A percentile compares a stretch with the other conserved stretches of the same genome.
Evolutionary conservation across 73 alveolate species (phyloP).

Genomic region (Paramecium caudatum): DNA sequence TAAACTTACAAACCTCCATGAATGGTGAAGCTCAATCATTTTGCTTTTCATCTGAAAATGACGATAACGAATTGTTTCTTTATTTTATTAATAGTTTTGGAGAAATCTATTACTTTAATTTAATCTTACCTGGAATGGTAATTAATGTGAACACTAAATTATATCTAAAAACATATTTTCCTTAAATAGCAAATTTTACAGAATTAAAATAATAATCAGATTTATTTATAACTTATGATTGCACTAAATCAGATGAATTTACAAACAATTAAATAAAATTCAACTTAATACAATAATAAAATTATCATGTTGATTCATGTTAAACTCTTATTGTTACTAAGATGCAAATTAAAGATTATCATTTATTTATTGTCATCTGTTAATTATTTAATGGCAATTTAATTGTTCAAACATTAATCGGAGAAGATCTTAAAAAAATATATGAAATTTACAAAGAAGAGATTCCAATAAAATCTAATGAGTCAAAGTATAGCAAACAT

Average conservation of each 20-base stretch:
- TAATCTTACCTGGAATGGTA: not conserved
- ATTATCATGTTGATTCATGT: no score
- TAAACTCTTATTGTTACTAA: no score
- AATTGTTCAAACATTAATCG: not conserved
- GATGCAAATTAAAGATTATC: not conserved
- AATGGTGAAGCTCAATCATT: constrained; percentile 8
- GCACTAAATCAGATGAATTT: no score
- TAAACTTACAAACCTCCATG: not conserved
- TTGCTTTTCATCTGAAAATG: not conserved
- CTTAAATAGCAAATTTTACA: no score
- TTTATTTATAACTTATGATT: no score
- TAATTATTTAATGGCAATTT: not conserved
- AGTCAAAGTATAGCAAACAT: not conserved
- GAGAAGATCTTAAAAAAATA: not conserved
- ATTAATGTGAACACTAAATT: not conserved
- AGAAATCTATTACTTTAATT: not conserved
- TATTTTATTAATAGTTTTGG: not conserved
- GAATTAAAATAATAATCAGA: no score
- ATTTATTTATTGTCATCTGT: not conserved
- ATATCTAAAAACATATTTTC: not conserved
- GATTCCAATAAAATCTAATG: not conserved
- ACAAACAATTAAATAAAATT: no score
- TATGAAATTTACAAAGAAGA: not conserved
- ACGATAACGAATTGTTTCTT: not conserved
- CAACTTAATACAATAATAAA: no score